phyloP scores from a whole-genome alignment of 305 asterid genomes.

The Withania somnifera region DNA sequence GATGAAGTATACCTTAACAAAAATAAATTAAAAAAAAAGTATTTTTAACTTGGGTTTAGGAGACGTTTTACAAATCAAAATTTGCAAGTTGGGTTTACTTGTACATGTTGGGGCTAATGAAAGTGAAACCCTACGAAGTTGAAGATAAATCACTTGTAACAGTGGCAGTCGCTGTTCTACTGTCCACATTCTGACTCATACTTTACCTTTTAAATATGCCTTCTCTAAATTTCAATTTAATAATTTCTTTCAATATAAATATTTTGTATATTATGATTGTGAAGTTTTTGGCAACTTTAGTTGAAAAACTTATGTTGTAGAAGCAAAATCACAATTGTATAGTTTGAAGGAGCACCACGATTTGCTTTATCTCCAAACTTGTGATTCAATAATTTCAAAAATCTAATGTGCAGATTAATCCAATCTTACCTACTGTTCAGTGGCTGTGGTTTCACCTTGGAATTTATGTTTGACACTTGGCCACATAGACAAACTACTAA shows the following conservation, averaged over 20 bases:
- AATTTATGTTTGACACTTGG: conserved; percentile 22
- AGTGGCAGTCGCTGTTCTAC: background rate
- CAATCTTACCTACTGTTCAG: conserved; percentile 26
- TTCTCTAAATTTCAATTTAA: background rate
- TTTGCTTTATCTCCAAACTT: conserved; percentile 17
- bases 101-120: background rate
- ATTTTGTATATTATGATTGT: background rate
- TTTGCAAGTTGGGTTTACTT: background rate
- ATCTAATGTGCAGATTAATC: conserved; percentile 7
- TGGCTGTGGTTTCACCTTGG: conserved; percentile 37
- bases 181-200: background rate
- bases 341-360: conserved; percentile 26
- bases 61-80: no score
- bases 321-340: conserved; percentile 2
- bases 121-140: background rate
- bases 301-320: background rate
- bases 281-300: background rate
- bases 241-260: background rate
- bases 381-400: background rate
- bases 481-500: conserved; percentile 21
- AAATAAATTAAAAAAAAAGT: no score
- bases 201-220: background rate
- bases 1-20: no score
- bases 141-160: background rate
- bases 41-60: no score